phyloP scores from a whole-genome alignment of 2,329 filamentous ascomycete species.

The Monilinia aucupariae region DNA sequence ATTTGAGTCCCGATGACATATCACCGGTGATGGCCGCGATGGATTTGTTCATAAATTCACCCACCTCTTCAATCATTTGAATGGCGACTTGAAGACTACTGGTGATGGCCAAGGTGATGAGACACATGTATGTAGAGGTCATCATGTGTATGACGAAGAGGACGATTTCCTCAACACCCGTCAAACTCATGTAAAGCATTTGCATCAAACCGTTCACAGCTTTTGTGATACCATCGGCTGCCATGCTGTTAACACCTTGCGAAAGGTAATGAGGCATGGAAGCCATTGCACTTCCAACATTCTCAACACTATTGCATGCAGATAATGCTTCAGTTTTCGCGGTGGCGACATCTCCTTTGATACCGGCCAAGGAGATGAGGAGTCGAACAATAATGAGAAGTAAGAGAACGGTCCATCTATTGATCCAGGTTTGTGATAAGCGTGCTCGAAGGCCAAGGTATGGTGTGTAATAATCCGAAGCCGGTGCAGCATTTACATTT shows the following conservation, averaged over 20 bases:
- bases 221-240: conserved; percentile 72
- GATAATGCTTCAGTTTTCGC: conserved; percentile 78
- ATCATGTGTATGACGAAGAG: conserved; percentile 90
- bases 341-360: conserved; percentile 67
- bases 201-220: conserved; percentile 74
- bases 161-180: conserved; percentile 78
- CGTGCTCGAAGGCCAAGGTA: conserved; percentile 87
- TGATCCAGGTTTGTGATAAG: conserved; percentile 94
- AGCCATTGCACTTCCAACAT: conserved; percentile 88
- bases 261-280: conserved; percentile 98
- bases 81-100: conserved; percentile 70
- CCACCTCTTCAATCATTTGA: conserved; percentile 54
- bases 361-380: conserved; percentile 66
- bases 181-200: conserved; percentile 72
- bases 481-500: conserved; percentile 25
- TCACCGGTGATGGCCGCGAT: conserved; percentile 42
- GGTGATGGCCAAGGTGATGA: conserved; percentile 77
- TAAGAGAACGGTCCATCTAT: conserved; percentile 90
- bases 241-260: conserved; percentile 78
- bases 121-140: conserved; percentile 82
- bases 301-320: conserved; percentile 88
- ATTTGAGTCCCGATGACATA: conserved; percentile 45
- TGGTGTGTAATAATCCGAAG: conserved; percentile 70
- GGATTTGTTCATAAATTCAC: conserved; percentile 54
- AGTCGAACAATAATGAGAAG: conserved; percentile 78